phyloP scores from a whole-genome alignment of 2,329 filamentous ascomycete genomes.

The Diaporthe caulivora region DNA sequence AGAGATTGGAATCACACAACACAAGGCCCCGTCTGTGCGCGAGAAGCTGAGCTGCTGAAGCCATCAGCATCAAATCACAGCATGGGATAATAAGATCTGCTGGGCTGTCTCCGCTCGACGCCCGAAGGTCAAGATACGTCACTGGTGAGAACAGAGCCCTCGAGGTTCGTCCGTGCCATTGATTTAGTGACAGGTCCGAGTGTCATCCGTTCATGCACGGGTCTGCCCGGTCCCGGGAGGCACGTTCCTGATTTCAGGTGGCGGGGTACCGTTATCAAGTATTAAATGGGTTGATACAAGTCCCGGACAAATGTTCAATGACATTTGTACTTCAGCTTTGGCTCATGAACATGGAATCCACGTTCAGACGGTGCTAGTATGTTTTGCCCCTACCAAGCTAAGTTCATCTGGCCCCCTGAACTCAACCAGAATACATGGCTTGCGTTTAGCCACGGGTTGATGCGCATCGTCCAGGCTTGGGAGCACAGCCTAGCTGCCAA shows the following conservation, averaged over 20 bases:
- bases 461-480: no score
- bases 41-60: background rate
- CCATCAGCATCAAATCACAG: background rate
- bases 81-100: background rate
- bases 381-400: no score
- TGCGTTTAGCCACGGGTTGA: no score
- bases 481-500: no score
- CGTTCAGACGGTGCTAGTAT: no score
- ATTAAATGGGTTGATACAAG: background rate
- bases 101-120: background rate
- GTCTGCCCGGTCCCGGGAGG: background rate
- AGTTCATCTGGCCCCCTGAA: no score
- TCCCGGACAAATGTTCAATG: no score
- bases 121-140: background rate
- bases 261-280: background rate
- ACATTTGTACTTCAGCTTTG: no score
- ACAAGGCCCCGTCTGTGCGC: background rate
- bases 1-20: conserved; percentile 8
- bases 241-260: conserved; percentile 4
- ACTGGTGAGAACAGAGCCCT: background rate
- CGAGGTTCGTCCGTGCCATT: background rate
- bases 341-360: no score
- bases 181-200: conserved; percentile 6
- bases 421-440: no score
- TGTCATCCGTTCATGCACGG: background rate